phyloP scores from a whole-genome alignment of 805 yeast species.

The Wickerhamomyces chaumierensis region DNA sequence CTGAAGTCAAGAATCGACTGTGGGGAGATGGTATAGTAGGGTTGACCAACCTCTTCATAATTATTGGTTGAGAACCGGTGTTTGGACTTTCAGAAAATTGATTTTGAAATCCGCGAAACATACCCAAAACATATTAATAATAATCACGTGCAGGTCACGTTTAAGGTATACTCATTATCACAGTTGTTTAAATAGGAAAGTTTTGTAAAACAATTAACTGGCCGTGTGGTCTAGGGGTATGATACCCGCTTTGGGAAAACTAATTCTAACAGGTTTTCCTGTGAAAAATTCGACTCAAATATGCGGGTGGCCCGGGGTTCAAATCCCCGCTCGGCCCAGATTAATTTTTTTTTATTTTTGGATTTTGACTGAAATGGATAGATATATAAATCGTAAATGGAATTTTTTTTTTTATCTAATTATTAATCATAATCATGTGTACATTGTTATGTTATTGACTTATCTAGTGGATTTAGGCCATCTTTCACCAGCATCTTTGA shows the following conservation, averaged over 20 bases:
- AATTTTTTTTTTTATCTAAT: neutral
- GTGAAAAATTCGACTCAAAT: neutral
- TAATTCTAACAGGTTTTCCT: too few relatives aligned
- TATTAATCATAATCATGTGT: conserved; percentile 4
- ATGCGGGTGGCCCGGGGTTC: neutral
- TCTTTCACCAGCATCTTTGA: conserved; percentile 25
- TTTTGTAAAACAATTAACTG: neutral
- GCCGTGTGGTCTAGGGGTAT: neutral
- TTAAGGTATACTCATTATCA: too few relatives aligned
- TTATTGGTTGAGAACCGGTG: too few relatives aligned
- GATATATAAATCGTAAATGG: neutral
- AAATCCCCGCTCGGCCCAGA: neutral
- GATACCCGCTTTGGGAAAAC: neutral
- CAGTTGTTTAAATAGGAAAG: too few relatives aligned
- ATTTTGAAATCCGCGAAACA: too few relatives aligned
- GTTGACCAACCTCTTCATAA: too few relatives aligned
- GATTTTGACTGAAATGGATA: neutral
- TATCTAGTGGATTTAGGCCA: conserved; percentile 19
- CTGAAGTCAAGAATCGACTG: too few relatives aligned
- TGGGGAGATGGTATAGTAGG: too few relatives aligned
- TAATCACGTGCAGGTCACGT: too few relatives aligned
- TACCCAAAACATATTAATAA: too few relatives aligned
- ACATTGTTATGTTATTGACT: neutral
- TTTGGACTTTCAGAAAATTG: too few relatives aligned
- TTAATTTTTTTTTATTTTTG: neutral